Base-by-base conservation (phyloP, 768 basidiomycete genomes). In the Pluteus cervinus region DNA sequence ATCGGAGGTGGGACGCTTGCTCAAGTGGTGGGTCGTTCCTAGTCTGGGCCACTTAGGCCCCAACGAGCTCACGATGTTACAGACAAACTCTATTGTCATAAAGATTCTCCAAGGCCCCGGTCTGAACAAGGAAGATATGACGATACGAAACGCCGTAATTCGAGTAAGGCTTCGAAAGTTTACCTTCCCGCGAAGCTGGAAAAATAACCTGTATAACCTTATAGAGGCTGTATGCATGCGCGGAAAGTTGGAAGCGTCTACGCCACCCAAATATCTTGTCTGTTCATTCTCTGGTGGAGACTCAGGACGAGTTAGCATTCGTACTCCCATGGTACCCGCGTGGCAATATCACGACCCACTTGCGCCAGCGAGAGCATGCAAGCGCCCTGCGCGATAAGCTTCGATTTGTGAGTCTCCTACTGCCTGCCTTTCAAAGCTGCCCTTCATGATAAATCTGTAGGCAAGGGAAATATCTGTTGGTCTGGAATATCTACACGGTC, bases 401-500 rank as follows among this genome's bases (percentile, higher is more conserved):
- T 1, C 14, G 21, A 25, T 39, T 43, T 37, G 51, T 47, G 17
- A 16, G 8, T 29, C 10, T 15, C 10, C 0, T 4, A 16, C 11
- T 0, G 5, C 11, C n/a, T 16, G 5, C 21, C 1, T 22, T 31
- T 2, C 26, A 12, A 25, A 18, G 30, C 15, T 7, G 30, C 14
- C 14, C 9, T 15, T 36, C 16, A 26, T 11, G 18, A 2, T 15
- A 14, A 7, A 4, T 38, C 10, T 11, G 10, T 29, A 49, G 45
- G 33, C 36, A 6, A 12, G 25, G 4, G 33, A 47, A 17, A 34
- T 47, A 36, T 42, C 40, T 14, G 11, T 7, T 8, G 59, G 53
- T 8, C 41, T 61, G 3, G 22, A 43, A 1, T 57, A 57, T 34
- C 40, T 61, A 7, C 57, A 57, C 25, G 18, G 35, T 14, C 37